Base-by-base conservation (phyloP, 257 asterid species). In the Nicotiana paniculata region DNA sequence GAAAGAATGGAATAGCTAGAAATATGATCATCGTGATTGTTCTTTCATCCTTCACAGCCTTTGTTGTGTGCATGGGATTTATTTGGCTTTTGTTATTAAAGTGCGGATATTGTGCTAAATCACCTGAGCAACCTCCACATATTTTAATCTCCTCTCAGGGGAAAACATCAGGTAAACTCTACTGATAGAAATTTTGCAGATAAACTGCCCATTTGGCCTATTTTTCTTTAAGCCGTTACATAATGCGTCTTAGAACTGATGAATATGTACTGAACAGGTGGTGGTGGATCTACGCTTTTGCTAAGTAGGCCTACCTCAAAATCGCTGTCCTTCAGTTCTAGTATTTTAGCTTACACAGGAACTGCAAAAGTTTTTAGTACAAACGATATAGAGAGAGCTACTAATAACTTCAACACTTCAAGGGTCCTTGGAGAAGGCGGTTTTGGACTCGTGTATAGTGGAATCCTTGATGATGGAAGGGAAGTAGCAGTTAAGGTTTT, bases 401-500 rank as follows among this genome's bases (percentile, higher is more conserved):
- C 98, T 0, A 88, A 90, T 67, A 88, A 86, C 84, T 93, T 92
- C 63, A 81, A 85, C 33, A 55, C 86, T 77, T 86, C 94, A 18
- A 89, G 90, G 86, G 89, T 87, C 35, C 69, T 95, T 1, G 97
- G 98, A 32, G 98, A 95, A 90, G 98, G 98, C 37, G 97, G 98
- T 54, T 95, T 95, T 83, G 98, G 98, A 15, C 95, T 93, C 39
- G 98, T 95, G 1, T 95, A 92, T 76, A 88, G 97, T 26, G 98
- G 98, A 77, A 72, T 78, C 82, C 94, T 93, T 55, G 98, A 92
- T 17, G 95, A 92, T 85, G 97, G 97, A n/a, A 83, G 89, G 74
- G 67, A 90, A 77, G 95, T 92, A 81, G 98, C 98, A 0, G 95
- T 93, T 33, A 95, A 95, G 88, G 92, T 93, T 82, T 87, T 92